Percentiles rank a stretch among this genome's conserved stretches.
These are phyloP conservation scores for Carallia pectinifolia DNA, from an alignment of 345 rosid genomes.

Conservation along the genomic window DNA sequence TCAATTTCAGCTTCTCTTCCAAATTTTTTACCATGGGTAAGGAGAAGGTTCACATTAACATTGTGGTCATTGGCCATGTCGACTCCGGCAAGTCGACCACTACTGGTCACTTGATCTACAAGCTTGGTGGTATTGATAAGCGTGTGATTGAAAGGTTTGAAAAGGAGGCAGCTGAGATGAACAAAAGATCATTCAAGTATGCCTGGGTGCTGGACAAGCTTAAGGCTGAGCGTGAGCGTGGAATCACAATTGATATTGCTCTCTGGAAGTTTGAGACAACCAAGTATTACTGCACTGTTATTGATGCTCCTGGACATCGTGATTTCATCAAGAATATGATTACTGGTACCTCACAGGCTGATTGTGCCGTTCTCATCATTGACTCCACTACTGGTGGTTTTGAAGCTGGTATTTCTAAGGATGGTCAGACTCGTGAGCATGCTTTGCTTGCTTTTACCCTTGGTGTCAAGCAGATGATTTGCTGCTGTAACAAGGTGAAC, in stretches of 20 bases:
- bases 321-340: conserved; percentile 87
- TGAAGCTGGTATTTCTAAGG: conserved; percentile 83
- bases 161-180: conserved; percentile 84
- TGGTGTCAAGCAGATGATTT: conserved; percentile 74
- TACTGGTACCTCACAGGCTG: conserved; percentile 78
- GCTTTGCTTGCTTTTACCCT: conserved; percentile 68
- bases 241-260: conserved; percentile 74
- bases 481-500: conserved; percentile 69
- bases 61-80: conserved; percentile 31
- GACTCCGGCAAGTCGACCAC: conserved; percentile 72
- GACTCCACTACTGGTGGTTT: conserved; percentile 88
- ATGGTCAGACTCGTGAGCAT: conserved; percentile 82
- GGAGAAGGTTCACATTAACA: conserved; percentile 31
- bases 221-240: conserved; percentile 82
- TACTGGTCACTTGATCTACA: conserved; percentile 74
- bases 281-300: conserved; percentile 71
- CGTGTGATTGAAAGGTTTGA: conserved; percentile 80
- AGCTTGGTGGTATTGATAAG: conserved; percentile 82
- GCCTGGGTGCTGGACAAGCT: conserved; percentile 85
- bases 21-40: conserved; percentile 25
- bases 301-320: conserved; percentile 77
- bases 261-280: conserved; percentile 75
- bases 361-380: conserved; percentile 72
- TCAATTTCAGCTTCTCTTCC: conserved; percentile 9
- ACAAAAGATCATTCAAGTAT: conserved; percentile 75